Conservation (phyloP, 1,139 yeast genomes). For the Nakaseomyces sp. region DNA sequence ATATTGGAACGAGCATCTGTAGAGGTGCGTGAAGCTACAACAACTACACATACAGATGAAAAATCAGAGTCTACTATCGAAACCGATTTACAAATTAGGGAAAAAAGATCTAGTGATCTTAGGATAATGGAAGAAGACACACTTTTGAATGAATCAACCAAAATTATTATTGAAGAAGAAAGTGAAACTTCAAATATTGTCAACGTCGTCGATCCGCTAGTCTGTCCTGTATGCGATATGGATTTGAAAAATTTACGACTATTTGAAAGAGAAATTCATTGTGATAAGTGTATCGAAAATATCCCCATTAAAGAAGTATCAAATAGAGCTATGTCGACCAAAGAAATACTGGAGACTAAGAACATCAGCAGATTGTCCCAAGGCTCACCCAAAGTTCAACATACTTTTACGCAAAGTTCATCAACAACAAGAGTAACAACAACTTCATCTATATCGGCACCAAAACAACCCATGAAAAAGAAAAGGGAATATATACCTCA, state of each 20-base stretch:
- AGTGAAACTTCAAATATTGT: constrained; percentile 8
- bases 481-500: constrained; percentile 30
- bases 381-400: constrained; percentile 5
- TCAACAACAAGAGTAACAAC: neutral
- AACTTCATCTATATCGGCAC: constrained; percentile 9
- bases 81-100: too few relatives aligned
- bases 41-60: neutral
- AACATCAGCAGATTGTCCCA: too few relatives aligned
- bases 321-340: neutral
- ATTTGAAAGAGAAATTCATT: constrained; percentile 46
- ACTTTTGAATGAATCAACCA: neutral
- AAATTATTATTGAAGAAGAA: constrained; percentile 3
- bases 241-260: constrained; percentile 34
- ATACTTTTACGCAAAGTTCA: neutral
- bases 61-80: neutral
- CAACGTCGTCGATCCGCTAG: constrained; percentile 12
- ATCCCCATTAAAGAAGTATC: neutral
- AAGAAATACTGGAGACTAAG: constrained; percentile 1
- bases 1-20: neutral
- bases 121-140: neutral
- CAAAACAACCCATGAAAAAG: constrained; percentile 3
- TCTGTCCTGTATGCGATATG: constrained; percentile 45
- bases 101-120: too few relatives aligned
- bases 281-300: constrained; percentile 42
- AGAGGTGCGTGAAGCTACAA: neutral